Percentiles rank a stretch among this genome's conserved stretches.
These are phyloP conservation scores for Pichia sp. DNA, from an alignment of 1,139 yeast species.

Conservation along the genomic window DNA sequence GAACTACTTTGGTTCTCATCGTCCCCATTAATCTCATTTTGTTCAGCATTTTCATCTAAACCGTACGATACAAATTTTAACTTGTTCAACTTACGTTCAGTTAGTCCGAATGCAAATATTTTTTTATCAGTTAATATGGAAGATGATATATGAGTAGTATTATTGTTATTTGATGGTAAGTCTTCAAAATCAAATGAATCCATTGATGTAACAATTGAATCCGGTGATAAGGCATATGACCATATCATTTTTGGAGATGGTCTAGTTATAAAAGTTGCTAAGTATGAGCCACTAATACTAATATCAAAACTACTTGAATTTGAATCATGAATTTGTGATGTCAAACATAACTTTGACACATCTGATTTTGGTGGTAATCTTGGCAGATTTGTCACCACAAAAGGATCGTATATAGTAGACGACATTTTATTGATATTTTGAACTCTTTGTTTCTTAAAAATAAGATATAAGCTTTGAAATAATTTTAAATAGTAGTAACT, in stretches of 20 bases:
- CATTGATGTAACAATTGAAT: constrained; percentile 36
- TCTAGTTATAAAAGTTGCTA: constrained; percentile 62
- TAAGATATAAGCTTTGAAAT: background rate
- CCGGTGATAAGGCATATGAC: constrained; percentile 67
- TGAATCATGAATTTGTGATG: constrained; percentile 22
- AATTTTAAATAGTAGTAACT: background rate
- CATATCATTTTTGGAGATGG: constrained; percentile 79
- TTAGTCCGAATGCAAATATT: constrained; percentile 36
- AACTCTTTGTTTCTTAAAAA: background rate
- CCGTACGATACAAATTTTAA: constrained; percentile 35
- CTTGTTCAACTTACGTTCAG: constrained; percentile 42
- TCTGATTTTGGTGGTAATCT: constrained; percentile 24
- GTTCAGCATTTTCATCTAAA: constrained; percentile 12
- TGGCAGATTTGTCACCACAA: constrained; percentile 28
- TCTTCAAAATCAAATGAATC: constrained; percentile 21
- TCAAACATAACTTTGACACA: constrained; percentile 19
- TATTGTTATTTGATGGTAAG: background rate
- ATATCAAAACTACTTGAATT: constrained; percentile 35
- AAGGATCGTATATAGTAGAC: constrained; percentile 25
- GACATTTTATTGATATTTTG: constrained; percentile 13
- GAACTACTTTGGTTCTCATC: constrained; percentile 27
- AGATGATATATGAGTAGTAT: background rate
- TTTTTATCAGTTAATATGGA: constrained; percentile 17
- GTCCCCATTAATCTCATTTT: constrained; percentile 15
- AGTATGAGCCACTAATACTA: constrained; percentile 72